A percentile compares a stretch with the other conserved stretches of the same genome.
phyloP scores from a whole-genome alignment of 352 stramenopile species.

The Pythium rhizo-oryzae region DNA sequence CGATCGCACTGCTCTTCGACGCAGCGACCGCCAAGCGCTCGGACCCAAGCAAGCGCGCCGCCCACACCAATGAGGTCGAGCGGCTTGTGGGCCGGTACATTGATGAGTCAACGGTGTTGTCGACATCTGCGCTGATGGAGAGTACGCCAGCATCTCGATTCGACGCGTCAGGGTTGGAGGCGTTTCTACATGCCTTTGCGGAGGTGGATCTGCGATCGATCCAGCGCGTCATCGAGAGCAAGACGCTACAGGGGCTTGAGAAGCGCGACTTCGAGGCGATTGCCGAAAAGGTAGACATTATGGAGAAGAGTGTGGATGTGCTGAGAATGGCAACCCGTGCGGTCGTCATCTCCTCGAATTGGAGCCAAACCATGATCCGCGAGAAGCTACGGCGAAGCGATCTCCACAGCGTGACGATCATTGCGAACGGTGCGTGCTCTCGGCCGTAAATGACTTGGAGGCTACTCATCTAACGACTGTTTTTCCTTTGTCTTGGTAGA shows the following conservation, averaged over 20 bases:
- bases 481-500: slow-evolving; percentile 35
- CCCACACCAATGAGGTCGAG: slow-evolving; percentile 31
- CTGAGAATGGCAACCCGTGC: slow-evolving; percentile 29
- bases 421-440: slow-evolving; percentile 54
- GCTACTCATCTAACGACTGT: neutral
- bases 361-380: slow-evolving; percentile 53
- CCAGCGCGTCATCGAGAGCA: slow-evolving; percentile 39
- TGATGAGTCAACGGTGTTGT: neutral
- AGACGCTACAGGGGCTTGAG: slow-evolving; percentile 42
- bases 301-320: slow-evolving; percentile 36
- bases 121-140: neutral
- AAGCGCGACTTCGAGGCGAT: slow-evolving; percentile 15
- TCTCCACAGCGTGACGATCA: slow-evolving; percentile 26
- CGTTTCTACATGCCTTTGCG: slow-evolving; percentile 51
- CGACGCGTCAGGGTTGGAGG: slow-evolving; percentile 34
- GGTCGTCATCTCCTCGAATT: slow-evolving; percentile 69
- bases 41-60: neutral
- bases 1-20: slow-evolving; percentile 58
- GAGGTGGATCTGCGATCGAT: slow-evolving; percentile 51
- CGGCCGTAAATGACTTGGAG: too few species aligned
- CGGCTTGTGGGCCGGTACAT: slow-evolving; percentile 30
- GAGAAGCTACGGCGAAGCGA: slow-evolving; percentile 25
- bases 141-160: slow-evolving; percentile 21
- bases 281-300: slow-evolving; percentile 29
- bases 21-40: slow-evolving; percentile 21